Base-by-base conservation (phyloP, 768 basidiomycete species). In the Hericium alpestre region DNA sequence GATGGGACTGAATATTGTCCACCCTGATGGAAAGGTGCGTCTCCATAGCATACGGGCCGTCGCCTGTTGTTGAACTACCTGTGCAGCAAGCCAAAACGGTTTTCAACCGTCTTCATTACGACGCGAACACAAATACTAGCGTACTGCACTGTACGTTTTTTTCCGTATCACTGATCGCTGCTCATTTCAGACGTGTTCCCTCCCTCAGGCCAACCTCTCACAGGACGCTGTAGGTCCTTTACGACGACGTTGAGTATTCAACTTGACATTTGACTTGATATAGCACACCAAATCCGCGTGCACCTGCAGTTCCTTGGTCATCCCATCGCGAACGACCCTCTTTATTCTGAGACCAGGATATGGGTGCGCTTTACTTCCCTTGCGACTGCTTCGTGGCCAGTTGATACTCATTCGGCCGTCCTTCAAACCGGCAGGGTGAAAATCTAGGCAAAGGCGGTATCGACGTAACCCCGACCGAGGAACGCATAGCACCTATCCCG, bases 241-340 rank as follows among this genome's bases (percentile, higher is more conserved):
- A 47, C 52, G 20, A 37, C 15, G 5, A 18, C 12, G 6, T 25
- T 13, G 37, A 43, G 63, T 16, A 39, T 20, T n/a, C 6, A 38
- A 37, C 47, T 16, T 7, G 22, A 18, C n/a, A 39, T 20, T 20
- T 4, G 25, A 37, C 47, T 16, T 11, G 32, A 23, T 25, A 18
- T 52, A 96, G 93, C 96, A 0, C 96, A 99, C 72, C 96, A 99
- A 70, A 90, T 98, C 57, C 81, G 96, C 52, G 95, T 99, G 3
- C 96, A 99, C 66, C 79, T 99, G 2, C 96, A 98, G 70, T 97
- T 80, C 70, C 81, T 99, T 56, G 96, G 95, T 1, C 75, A 90
- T 66, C 87, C 96, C 0, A 93, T 99, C 60, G 90, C 91, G 11
- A 98, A 99, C 67, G 96, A 98, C 63, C 90, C 93, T 2, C 79